Conservation (phyloP, 331 rosid species). For the Phaseolus coccineus region DNA sequence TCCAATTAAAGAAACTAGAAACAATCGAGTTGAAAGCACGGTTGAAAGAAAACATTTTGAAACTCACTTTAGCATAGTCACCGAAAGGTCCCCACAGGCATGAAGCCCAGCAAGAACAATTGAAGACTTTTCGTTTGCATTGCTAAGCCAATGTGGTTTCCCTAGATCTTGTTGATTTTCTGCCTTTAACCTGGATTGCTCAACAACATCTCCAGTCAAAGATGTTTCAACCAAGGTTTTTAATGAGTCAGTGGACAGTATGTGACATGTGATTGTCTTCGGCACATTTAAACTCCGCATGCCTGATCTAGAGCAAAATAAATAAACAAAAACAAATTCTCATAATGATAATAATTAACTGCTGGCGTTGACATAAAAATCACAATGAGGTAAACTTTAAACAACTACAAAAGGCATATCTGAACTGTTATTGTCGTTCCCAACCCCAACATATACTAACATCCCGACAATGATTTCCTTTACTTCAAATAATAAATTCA, state of each 20-base stretch:
- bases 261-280: slow-evolving; percentile 78
- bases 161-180: slow-evolving; percentile 45
- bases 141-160: slow-evolving; percentile 43
- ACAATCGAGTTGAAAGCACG: slow-evolving; percentile 5
- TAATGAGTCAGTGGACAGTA: slow-evolving; percentile 74
- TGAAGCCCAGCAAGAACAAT: slow-evolving; percentile 94
- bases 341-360: not conserved
- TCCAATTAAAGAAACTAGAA: slow-evolving; percentile 23
- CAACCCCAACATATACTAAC: not conserved
- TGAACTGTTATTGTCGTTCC: slow-evolving; percentile 17
- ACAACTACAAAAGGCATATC: slow-evolving; percentile 31
- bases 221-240: slow-evolving; percentile 69
- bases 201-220: slow-evolving; percentile 49
- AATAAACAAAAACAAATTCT: slow-evolving; percentile 44
- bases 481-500: slow-evolving; percentile 26
- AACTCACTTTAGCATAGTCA: slow-evolving; percentile 87
- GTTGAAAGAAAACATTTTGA: slow-evolving; percentile 33
- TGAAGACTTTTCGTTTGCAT: slow-evolving; percentile 52
- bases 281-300: slow-evolving; percentile 64
- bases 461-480: slow-evolving; percentile 3
- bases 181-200: slow-evolving; percentile 36
- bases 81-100: slow-evolving; percentile 98
- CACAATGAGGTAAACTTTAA: slow-evolving; percentile 36
- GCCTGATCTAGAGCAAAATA: slow-evolving; percentile 68
- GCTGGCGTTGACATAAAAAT: slow-evolving; percentile 3